Evolutionary conservation across 768 basidiomycete genomes (phyloP), one percentile per base, ranked within the genome.

Genomic region (Mycena pura): DNA sequence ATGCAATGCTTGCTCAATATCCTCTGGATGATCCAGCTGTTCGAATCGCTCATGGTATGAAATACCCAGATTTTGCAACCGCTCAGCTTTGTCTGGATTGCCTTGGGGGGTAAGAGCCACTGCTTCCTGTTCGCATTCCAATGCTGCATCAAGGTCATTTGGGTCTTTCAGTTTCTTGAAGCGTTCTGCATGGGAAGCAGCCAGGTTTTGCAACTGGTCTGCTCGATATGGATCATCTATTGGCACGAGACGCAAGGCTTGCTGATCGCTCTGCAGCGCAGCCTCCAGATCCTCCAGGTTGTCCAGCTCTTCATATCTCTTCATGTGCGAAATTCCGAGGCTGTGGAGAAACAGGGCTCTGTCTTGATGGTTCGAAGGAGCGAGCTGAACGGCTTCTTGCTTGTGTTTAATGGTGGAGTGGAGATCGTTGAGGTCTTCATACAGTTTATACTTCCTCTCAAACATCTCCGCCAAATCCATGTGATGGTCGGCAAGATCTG

Each of bases 1-100:
- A 46, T 46, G 45, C 27, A 46, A 46, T 29, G 45, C 45, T 28
- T 46, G 45, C 29, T 46, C 45, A 46, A 46, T 46, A 46, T 46
- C 45, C 45, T 46, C 28, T 29, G 45, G 45, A 46, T 29, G 45
- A 46, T 46, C 45, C 27, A 46, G 45, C 29, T 46, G 27, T 29
- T 46, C 45, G 29, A 46, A 46, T 46, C 45, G 45, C 29, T 47
- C 46, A 47, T 31, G 29, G 22, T 47, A 47, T 21, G 46, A 47
- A 31, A 47, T 32, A 22, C 46, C 46, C 29, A 47, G 46, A 32
- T 47, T 47, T 19, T 47, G 46, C n/a, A 47, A 47, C 29, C 46
- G 46, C 46, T 32, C n/a, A 21, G 46, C 46, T 22, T 21, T 31
- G 46, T 47, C 46, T 32, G 11, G 9, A 47, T 47, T 6, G 28